Percentiles rank a stretch among this genome's conserved stretches.
These are phyloP conservation scores for Aspergillus fischeri DNA, from an alignment of 2,329 filamentous ascomycete genomes.

Conservation along the genomic window DNA sequence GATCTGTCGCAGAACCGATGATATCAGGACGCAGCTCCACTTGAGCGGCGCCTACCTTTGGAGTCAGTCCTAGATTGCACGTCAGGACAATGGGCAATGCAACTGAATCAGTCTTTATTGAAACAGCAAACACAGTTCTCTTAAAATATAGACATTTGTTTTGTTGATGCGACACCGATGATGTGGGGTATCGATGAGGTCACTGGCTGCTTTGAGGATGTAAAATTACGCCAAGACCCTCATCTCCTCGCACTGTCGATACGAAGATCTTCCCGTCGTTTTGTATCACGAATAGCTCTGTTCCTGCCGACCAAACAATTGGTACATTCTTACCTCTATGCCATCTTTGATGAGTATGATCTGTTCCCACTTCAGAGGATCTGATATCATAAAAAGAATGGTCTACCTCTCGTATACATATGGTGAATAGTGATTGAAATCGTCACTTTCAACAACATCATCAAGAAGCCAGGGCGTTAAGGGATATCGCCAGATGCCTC, in stretches of 20 bases:
- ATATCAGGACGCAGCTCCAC: not conserved
- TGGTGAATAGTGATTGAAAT: not conserved
- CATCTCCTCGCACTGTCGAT: not conserved
- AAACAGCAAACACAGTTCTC: not conserved
- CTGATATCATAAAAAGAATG: not conserved
- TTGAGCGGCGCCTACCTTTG: not conserved
- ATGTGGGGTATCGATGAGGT: not conserved
- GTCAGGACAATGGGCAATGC: not conserved
- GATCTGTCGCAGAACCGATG: not conserved
- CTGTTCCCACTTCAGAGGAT: not conserved
- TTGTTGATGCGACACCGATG: not conserved
- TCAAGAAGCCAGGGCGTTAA: not conserved
- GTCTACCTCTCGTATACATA: not conserved
- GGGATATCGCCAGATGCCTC: constrained; percentile 16
- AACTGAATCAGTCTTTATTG: not conserved
- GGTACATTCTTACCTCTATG: not conserved
- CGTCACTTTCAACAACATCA: not conserved
- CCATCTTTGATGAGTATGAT: not conserved
- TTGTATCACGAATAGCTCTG: not conserved
- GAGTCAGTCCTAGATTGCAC: not conserved
- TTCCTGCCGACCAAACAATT: not conserved
- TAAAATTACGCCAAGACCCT: constrained; percentile 6
- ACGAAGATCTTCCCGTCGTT: not conserved
- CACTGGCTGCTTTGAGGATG: not conserved
- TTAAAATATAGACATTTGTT: not conserved